phyloP scores from a whole-genome alignment of 2,329 filamentous ascomycete genomes.

The Pleochaeta shiraiana region DNA sequence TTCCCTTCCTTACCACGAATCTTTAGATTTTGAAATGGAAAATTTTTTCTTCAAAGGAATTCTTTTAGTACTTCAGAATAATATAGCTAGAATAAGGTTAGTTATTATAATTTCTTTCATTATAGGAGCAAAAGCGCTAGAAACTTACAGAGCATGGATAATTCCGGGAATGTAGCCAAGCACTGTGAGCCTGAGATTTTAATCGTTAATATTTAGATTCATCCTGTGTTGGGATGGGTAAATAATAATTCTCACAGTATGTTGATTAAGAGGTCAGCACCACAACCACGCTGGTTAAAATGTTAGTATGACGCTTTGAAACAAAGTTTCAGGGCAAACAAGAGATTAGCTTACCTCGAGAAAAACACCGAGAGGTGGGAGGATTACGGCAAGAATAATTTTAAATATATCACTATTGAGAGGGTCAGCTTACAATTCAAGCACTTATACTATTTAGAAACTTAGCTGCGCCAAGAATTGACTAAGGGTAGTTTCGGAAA shows the following conservation, averaged over 20 bases:
- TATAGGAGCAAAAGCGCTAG: background rate
- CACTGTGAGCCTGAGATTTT: conserved; percentile 35
- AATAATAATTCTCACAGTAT: conserved; percentile 29
- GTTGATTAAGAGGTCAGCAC: conserved; percentile 77
- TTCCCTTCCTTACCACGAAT: too few species aligned
- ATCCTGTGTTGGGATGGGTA: background rate
- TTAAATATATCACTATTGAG: conserved; percentile 46
- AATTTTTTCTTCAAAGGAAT: too few species aligned
- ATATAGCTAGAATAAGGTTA: conserved; percentile 37
- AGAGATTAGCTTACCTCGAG: conserved; percentile 36
- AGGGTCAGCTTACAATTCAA: conserved; percentile 9
- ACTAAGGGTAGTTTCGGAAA: background rate
- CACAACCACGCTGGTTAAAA: conserved; percentile 44
- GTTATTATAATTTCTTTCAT: conserved; percentile 5
- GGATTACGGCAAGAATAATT: conserved; percentile 72
- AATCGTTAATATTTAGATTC: background rate
- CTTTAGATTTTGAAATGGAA: too few species aligned
- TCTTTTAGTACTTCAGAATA: conserved; percentile 78
- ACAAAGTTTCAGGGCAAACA: background rate
- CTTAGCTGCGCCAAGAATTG: background rate
- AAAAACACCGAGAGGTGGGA: conserved; percentile 82
- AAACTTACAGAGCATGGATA: conserved; percentile 65
- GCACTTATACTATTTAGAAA: background rate
- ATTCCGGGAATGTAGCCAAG: conserved; percentile 55
- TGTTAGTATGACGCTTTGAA: conserved; percentile 5